phyloP scores from a whole-genome alignment of 2,329 filamentous ascomycete species.

The Epichloe sylvatica region DNA sequence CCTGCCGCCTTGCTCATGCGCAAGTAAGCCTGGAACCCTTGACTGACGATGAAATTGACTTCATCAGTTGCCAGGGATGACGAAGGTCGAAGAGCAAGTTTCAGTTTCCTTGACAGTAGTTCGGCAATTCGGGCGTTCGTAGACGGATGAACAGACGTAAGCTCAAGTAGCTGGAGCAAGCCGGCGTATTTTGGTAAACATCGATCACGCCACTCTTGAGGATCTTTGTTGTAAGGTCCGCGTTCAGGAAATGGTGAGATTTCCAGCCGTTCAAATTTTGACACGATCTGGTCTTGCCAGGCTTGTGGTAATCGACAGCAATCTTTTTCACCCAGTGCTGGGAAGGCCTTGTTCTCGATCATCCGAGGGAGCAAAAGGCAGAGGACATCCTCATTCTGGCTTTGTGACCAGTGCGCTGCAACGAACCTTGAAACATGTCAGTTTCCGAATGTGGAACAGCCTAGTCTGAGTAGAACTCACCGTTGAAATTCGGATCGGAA shows the following conservation, averaged over 20 bases:
- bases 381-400: constrained; percentile 50
- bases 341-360: constrained; percentile 41
- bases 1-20: constrained; percentile 47
- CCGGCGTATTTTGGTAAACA: constrained; percentile 56
- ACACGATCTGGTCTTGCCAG: constrained; percentile 61
- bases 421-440: constrained; percentile 52
- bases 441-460: neutral
- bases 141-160: constrained; percentile 49
- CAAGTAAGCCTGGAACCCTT: constrained; percentile 61
- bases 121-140: constrained; percentile 53
- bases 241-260: constrained; percentile 51
- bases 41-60: constrained; percentile 59
- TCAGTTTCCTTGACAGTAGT: constrained; percentile 50
- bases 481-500: constrained; percentile 70
- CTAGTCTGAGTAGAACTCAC: constrained; percentile 26
- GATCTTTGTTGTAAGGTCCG: constrained; percentile 47
- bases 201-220: constrained; percentile 45
- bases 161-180: constrained; percentile 48
- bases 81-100: constrained; percentile 48
- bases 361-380: constrained; percentile 56
- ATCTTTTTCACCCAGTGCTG: constrained; percentile 36
- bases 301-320: constrained; percentile 44
- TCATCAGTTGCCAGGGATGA: constrained; percentile 45
- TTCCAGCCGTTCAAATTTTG: constrained; percentile 52
- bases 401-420: constrained; percentile 55